Evolutionary conservation across 306 rosid genomes (phyloP).

Genomic region (Luffa aegyptiaca): DNA sequence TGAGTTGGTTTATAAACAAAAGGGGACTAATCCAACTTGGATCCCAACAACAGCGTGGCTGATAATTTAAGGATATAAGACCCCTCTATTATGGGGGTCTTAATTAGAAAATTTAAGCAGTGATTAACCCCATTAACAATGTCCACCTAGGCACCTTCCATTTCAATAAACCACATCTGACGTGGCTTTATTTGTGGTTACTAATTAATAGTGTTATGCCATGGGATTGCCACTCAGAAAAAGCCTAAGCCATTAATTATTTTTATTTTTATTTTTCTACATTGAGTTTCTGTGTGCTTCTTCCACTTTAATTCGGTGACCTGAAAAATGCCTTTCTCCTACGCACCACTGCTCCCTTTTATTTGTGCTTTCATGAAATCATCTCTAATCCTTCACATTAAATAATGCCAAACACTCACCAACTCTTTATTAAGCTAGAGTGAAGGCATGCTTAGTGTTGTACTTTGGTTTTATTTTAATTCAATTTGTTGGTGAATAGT

Average conservation of each 20-base stretch:
- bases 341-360: background rate
- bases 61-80: background rate
- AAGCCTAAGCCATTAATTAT: background rate
- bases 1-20: background rate
- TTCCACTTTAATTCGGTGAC: background rate
- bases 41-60: background rate
- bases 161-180: background rate
- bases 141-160: conserved; percentile 8
- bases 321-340: background rate
- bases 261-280: background rate
- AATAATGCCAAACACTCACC: background rate
- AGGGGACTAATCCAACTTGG: background rate
- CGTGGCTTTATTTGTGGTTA: conserved; percentile 9
- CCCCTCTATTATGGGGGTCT: background rate
- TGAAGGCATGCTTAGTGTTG: conserved; percentile 4
- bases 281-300: background rate
- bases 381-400: conserved; percentile 4
- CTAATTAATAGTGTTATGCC: background rate
- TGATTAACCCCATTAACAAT: background rate
- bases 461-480: background rate
- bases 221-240: conserved; percentile 1
- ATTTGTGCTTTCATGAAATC: background rate
- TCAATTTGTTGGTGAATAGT: background rate
- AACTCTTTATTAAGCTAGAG: background rate
- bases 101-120: conserved; percentile 1